A percentile compares a stretch with the other conserved stretches of the same genome.
phyloP scores from a whole-genome alignment of 345 rosid species.

The Orychophragmus violaceus region DNA sequence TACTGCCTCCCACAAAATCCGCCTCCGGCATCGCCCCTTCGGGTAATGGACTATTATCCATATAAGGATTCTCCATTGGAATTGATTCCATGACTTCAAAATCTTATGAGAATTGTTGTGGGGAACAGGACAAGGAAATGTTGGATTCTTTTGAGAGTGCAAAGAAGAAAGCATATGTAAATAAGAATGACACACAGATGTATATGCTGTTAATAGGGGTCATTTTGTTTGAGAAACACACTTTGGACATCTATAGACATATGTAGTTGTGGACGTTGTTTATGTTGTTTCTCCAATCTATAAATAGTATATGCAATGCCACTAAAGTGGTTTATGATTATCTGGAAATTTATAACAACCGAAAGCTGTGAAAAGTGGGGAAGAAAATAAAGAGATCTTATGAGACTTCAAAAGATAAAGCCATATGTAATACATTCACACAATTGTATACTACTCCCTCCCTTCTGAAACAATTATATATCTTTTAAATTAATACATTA shows the following conservation, averaged over 20 bases:
- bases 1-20: neutral
- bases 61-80: no score
- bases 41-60: no score
- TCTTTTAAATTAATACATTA: no score
- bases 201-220: slow-evolving; percentile 15
- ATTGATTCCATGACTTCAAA: neutral
- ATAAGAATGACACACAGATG: neutral
- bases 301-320: slow-evolving; percentile 15
- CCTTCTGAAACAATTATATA: no score
- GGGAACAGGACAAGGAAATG: neutral
- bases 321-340: no score
- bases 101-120: neutral
- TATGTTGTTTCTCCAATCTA: slow-evolving; percentile 1
- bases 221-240: neutral
- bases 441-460: no score
- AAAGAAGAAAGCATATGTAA: slow-evolving; percentile 5
- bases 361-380: no score
- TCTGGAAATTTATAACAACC: no score
- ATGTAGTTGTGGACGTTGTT: neutral
- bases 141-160: neutral
- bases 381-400: no score
- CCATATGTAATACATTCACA: no score
- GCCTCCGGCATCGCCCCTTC: neutral
- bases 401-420: no score
- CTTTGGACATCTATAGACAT: slow-evolving; percentile 2